Conservation (phyloP, 805 yeast species). For the Sugiyamaella chiloensis region DNA sequence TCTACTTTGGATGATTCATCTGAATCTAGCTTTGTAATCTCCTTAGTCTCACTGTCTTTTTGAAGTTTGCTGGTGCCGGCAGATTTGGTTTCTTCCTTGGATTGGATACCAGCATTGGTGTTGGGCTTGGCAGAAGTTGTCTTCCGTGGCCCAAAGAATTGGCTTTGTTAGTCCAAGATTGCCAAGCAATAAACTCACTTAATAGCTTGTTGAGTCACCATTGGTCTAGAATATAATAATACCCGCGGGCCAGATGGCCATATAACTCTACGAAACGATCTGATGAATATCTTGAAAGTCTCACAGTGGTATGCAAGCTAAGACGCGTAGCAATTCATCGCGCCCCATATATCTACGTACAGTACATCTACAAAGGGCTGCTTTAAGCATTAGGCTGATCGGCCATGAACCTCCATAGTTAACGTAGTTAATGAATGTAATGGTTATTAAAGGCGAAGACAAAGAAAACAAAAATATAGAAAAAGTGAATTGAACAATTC, state of each 20-base stretch:
- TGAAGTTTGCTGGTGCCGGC: too few relatives aligned
- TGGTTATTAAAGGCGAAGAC: too few relatives aligned
- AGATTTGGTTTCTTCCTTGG: not conserved
- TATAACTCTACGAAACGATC: not conserved
- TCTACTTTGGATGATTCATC: not conserved
- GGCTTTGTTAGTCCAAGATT: not conserved
- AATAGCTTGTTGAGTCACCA: constrained; percentile 16
- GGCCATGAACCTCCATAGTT: too few relatives aligned
- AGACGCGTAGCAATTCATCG: too few relatives aligned
- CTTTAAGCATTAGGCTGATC: too few relatives aligned
- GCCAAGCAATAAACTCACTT: constrained; percentile 11
- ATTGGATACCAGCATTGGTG: too few relatives aligned
- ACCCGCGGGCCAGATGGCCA: constrained; percentile 1
- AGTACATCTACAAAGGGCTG: too few relatives aligned
- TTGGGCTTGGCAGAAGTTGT: constrained; percentile 4
- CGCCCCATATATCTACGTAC: too few relatives aligned
- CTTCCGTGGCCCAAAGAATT: constrained; percentile 2
- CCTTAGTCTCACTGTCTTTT: too few relatives aligned
- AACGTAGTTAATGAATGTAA: too few relatives aligned
- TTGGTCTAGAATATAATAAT: not conserved
- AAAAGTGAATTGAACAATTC: not conserved
- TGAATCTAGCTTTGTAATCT: not conserved
- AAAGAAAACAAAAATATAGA: too few relatives aligned
- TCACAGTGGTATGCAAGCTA: too few relatives aligned
- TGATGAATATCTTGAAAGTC: not conserved